Percentiles rank a stretch among this genome's conserved stretches.
Evolutionary conservation across 371 early-diverging fungal species (phyloP).

Genomic region (Mucor mucedo): DNA sequence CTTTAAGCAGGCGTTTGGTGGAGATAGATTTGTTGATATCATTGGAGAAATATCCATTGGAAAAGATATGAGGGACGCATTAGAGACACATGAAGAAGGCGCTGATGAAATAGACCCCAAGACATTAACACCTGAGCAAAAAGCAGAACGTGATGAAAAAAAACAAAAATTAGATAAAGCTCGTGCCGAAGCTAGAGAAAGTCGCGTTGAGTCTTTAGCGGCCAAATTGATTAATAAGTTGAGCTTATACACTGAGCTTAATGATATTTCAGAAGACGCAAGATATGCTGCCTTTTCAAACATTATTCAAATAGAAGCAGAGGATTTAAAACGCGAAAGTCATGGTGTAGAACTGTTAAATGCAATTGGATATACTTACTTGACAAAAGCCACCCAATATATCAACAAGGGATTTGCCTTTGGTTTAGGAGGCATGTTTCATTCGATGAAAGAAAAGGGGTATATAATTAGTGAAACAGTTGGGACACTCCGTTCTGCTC

Average conservation of each 20-base stretch:
- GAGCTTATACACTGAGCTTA: constrained; percentile 71
- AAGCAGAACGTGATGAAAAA: constrained; percentile 59
- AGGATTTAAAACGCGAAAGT: constrained; percentile 84
- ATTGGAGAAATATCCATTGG: constrained; percentile 98
- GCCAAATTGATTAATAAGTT: constrained; percentile 75
- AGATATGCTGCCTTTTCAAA: constrained; percentile 64
- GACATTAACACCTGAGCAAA: constrained; percentile 59
- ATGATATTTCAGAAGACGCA: constrained; percentile 46
- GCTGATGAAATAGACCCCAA: constrained; percentile 18
- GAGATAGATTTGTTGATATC: constrained; percentile 90
- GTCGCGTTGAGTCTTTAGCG: constrained; percentile 72
- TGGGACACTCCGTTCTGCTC: constrained; percentile 87
- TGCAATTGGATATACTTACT: constrained; percentile 91
- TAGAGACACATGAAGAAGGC: constrained; percentile 63
- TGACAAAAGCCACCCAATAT: constrained; percentile 86
- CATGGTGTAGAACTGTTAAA: constrained; percentile 94
- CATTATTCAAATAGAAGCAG: constrained; percentile 79
- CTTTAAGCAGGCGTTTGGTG: constrained; percentile 94
- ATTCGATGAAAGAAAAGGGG: constrained; percentile 74
- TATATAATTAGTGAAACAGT: constrained; percentile 91
- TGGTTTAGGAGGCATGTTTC: constrained; percentile 75
- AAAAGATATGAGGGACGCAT: constrained; percentile 83
- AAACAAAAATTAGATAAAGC: constrained; percentile 35
- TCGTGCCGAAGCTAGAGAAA: constrained; percentile 65
- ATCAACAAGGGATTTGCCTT: constrained; percentile 73